Conservation (phyloP, 805 yeast genomes). For the Yamadazyma endophytica region DNA sequence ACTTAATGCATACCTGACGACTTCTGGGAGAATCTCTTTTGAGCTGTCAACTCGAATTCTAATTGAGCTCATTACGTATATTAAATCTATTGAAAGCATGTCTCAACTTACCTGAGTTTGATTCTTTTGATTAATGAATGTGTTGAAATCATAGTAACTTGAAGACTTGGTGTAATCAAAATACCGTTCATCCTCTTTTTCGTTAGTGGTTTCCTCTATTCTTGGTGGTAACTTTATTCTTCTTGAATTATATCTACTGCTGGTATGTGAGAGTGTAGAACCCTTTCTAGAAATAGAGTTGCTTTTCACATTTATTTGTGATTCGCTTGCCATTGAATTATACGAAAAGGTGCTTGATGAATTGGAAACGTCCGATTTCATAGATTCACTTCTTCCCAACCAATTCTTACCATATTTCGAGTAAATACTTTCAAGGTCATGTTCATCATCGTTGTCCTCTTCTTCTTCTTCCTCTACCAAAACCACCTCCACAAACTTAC, state of each 20-base stretch:
- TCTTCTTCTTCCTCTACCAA: slow-evolving; percentile 39
- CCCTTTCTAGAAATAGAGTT: slow-evolving; percentile 2
- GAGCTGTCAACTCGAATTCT: too few species aligned
- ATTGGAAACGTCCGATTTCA: slow-evolving; percentile 13
- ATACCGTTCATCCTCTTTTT: slow-evolving; percentile 16
- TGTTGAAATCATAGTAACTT: slow-evolving; percentile 30
- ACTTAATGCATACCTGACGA: too few species aligned
- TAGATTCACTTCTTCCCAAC: slow-evolving; percentile 22
- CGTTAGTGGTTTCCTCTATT: slow-evolving; percentile 1
- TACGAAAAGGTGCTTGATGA: slow-evolving; percentile 13
- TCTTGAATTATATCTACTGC: slow-evolving; percentile 15
- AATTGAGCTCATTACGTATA: too few species aligned
- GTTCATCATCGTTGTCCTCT: slow-evolving; percentile 23
- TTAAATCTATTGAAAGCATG: too few species aligned
- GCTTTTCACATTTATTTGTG: slow-evolving; percentile 12
- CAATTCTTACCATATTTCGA: slow-evolving; percentile 34
- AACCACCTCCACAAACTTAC: slow-evolving; percentile 40
- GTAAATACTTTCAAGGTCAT: slow-evolving; percentile 35
- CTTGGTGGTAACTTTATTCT: slow-evolving; percentile 9
- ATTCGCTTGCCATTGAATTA: slow-evolving; percentile 16
- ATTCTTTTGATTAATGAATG: slow-evolving; percentile 29
- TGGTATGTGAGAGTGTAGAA: slow-evolving; percentile 6
- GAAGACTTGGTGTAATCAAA: slow-evolving; percentile 28
- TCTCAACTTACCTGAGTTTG: too few species aligned
- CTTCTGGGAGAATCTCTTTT: too few species aligned